Conservation (phyloP, 805 yeast genomes). For the Yueomyces sp. region DNA sequence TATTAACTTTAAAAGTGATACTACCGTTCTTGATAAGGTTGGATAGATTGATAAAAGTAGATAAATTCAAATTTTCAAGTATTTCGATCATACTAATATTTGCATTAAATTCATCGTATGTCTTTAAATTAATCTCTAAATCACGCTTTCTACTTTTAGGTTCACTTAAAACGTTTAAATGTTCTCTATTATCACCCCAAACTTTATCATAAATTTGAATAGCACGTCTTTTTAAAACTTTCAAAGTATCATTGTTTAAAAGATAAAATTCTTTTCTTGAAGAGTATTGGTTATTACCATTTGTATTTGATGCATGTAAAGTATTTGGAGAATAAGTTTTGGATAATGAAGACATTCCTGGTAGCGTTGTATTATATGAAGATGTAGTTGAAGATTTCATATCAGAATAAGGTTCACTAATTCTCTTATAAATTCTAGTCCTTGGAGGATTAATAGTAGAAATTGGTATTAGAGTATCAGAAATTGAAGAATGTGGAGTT, state of each 20-base stretch:
- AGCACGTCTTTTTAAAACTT: conserved; percentile 12
- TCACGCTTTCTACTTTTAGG: conserved; percentile 7
- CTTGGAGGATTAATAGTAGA: conserved; percentile 9
- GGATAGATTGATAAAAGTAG: conserved; percentile 20
- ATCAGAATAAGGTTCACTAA: neutral
- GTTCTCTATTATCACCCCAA: conserved; percentile 2
- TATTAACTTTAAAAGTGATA: neutral
- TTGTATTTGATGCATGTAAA: neutral
- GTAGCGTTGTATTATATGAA: neutral
- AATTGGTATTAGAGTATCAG: neutral
- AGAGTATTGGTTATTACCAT: neutral
- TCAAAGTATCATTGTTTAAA: conserved; percentile 16
- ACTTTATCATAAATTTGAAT: conserved; percentile 12
- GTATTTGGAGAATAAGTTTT: neutral
- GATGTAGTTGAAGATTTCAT: neutral
- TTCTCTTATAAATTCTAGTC: conserved; percentile 8
- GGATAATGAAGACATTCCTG: neutral
- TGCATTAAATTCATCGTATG: conserved; percentile 21
- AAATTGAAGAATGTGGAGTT: neutral
- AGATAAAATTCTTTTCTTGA: conserved; percentile 6
- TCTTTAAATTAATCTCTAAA: conserved; percentile 15
- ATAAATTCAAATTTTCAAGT: conserved; percentile 21
- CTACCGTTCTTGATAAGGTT: neutral
- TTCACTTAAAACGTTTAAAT: conserved; percentile 4
- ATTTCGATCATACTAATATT: conserved; percentile 16